Conservation (phyloP, 148 eudicot species). For the Rhododendron williamsianum region DNA sequence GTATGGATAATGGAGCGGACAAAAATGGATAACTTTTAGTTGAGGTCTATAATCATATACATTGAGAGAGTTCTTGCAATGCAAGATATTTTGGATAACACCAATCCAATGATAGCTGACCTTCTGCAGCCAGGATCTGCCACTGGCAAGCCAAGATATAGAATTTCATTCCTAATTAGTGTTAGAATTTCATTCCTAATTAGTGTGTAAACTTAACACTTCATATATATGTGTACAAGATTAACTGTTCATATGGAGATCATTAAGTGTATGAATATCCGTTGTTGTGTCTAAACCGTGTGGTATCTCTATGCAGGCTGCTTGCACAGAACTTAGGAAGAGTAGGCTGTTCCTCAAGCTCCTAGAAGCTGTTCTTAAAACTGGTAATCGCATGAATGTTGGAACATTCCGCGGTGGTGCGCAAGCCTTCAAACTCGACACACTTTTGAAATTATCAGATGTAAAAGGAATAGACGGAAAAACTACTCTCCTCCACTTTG, state of each 20-base stretch:
- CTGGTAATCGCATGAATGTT: slow-evolving; percentile 77
- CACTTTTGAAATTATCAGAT: slow-evolving; percentile 67
- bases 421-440: slow-evolving; percentile 73
- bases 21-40: not conserved
- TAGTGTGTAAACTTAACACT: not conserved
- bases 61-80: not conserved
- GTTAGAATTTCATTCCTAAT: not conserved
- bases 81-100: not conserved
- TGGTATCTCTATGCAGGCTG: slow-evolving; percentile 36
- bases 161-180: not conserved
- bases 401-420: slow-evolving; percentile 83
- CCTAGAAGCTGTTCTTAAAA: slow-evolving; percentile 78
- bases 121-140: not conserved
- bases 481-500: slow-evolving; percentile 74
- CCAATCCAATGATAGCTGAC: not conserved
- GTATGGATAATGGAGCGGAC: not conserved
- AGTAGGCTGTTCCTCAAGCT: slow-evolving; percentile 75
- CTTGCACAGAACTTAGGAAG: slow-evolving; percentile 60
- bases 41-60: not conserved
- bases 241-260: not conserved
- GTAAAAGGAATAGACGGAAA: slow-evolving; percentile 76
- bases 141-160: not conserved
- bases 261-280: not conserved
- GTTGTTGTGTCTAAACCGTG: not conserved
- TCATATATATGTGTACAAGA: not conserved